Evolutionary conservation across 805 yeast species (phyloP), one percentile per base, ranked within the genome.

Genomic region (Zygotorulaspora florentina): DNA sequence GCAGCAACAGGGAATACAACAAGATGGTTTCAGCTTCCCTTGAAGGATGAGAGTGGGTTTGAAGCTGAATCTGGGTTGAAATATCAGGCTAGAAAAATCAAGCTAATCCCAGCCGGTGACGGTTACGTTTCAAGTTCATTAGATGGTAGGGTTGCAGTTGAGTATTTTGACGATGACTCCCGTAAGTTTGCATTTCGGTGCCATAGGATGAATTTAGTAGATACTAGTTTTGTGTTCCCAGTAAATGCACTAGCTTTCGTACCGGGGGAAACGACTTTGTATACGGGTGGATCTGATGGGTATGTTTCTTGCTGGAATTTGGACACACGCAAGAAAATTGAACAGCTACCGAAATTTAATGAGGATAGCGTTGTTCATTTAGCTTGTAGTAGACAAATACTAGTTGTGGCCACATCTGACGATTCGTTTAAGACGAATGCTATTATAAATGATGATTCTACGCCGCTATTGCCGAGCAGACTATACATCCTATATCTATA

Each of bases 271-370:
- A 86, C 87, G 13, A 85, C 95, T 1, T 77, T 91, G 57, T 79
- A 81, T 47, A 90, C 97, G 1, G 95, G 95, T 2, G 97, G 98
- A 1, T 76, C 93, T 2, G 98, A 91, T 66, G 95, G 96, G 9
- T 76, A 86, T 36, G 84, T 89, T 57, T 81, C 87, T 55, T 75
- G 84, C 61, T 91, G 98, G 98, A 96, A 89, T 62, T 81, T 87
- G 61, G 85, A 80, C 48, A 79, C 90, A 25, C 78, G 81, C 59
- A 88, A 85, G 60, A 76, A 96, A 52, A 74, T 90, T 44, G 81
- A 82, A 64, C 85, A 81, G 45, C 81, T 79, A 66, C 83, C 89
- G 0, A 72, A 75, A 27, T 58, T 72, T 15, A 71, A 72, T 23
- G 57, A 57, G 17, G 65, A 64, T n/a, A 68, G 77, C 30, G 72